phyloP scores from a whole-genome alignment of 176 grass and related monocot species.

The Ananas comosus region DNA sequence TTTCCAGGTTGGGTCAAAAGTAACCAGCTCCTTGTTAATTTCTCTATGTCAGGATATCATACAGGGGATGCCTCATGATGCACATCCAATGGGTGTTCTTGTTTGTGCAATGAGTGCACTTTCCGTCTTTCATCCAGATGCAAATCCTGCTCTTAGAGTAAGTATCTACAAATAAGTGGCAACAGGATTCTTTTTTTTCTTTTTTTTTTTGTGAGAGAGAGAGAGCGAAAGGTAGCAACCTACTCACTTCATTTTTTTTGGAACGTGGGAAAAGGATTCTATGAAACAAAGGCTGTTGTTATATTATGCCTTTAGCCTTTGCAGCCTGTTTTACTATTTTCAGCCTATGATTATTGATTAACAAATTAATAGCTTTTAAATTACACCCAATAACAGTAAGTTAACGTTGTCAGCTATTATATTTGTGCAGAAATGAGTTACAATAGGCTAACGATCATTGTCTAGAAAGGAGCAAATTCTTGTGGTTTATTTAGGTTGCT shows the following conservation, averaged over 20 bases:
- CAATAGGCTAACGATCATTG: no score
- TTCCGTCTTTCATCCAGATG: conserved; percentile 97
- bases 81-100: conserved; percentile 98
- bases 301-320: no score
- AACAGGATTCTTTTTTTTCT: neutral
- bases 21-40: neutral
- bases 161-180: conserved; percentile 4
- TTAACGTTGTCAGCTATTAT: neutral
- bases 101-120: conserved; percentile 85
- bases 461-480: no score
- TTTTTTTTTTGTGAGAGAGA: neutral
- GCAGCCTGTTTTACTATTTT: no score
- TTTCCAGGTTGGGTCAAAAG: neutral
- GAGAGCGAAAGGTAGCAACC: neutral
- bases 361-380: neutral
- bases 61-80: conserved; percentile 98
- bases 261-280: no score
- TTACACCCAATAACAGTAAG: neutral
- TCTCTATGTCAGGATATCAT: conserved; percentile 62
- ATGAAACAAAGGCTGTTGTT: no score
- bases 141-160: conserved; percentile 96
- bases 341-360: conserved; percentile 1
- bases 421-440: no score
- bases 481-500: no score
- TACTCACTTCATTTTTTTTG: no score